Conservation (phyloP, 495 filamentous ascomycete species). For the Talaromyces trachyspermus region DNA sequence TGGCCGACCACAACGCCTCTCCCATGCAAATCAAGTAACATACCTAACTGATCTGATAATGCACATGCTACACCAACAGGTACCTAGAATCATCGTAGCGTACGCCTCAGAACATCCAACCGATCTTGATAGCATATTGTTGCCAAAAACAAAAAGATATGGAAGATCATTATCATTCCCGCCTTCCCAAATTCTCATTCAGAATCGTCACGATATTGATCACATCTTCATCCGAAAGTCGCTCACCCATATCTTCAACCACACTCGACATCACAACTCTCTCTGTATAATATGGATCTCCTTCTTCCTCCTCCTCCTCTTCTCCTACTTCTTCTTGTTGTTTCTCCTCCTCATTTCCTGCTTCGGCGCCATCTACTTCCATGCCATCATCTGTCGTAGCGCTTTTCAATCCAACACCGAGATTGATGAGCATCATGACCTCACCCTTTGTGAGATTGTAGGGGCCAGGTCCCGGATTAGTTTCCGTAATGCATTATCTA, state of each 20-base stretch:
- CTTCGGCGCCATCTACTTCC: conserved; percentile 6
- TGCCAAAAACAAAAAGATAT: not conserved
- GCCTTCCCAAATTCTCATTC: conserved; percentile 23
- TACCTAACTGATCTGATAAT: no score
- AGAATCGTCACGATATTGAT: conserved; percentile 27
- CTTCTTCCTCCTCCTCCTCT: conserved; percentile 15
- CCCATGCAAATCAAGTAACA: not conserved
- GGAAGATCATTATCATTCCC: not conserved
- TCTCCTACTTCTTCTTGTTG: conserved; percentile 11
- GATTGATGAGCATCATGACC: conserved; percentile 57
- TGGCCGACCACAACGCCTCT: not conserved
- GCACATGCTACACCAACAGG: no score
- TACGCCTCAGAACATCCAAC: no score
- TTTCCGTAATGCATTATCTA: conserved; percentile 30
- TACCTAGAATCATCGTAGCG: no score
- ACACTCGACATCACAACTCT: conserved; percentile 34
- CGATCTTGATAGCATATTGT: no score
- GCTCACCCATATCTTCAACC: conserved; percentile 37
- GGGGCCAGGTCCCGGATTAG: conserved; percentile 35
- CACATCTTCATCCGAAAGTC: conserved; percentile 32
- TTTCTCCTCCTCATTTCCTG: conserved; percentile 1
- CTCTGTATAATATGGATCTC: conserved; percentile 30
- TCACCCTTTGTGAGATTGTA: conserved; percentile 55
- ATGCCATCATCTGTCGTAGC: not conserved
- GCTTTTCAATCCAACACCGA: conserved; percentile 33